phyloP scores from a whole-genome alignment of 1,284 basidiomycete species.

The Pulchroboletus neoregius region DNA sequence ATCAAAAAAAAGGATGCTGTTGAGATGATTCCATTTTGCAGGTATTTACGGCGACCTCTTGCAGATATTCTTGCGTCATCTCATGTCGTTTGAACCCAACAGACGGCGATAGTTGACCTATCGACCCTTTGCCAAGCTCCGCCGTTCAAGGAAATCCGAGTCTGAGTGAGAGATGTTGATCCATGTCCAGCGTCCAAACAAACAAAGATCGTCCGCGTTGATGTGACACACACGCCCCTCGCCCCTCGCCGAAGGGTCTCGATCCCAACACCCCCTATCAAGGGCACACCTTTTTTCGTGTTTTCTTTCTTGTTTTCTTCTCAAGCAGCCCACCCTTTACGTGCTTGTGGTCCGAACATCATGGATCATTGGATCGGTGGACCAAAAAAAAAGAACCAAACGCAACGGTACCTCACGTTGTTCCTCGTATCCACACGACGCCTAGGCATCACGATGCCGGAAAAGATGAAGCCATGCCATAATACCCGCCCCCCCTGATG shows the following conservation, averaged over 20 bases:
- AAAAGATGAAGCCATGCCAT: background rate
- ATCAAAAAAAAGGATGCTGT: too few species aligned
- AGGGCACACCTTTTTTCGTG: background rate
- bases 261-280: too few species aligned
- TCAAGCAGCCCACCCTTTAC: background rate
- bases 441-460: too few species aligned
- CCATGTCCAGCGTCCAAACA: too few species aligned
- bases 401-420: background rate
- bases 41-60: too few species aligned
- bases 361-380: background rate
- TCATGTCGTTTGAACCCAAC: background rate
- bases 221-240: too few species aligned
- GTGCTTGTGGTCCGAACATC: background rate
- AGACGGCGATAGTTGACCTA: background rate
- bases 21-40: too few species aligned
- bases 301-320: background rate
- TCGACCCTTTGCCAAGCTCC: background rate
- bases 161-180: too few species aligned
- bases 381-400: background rate
- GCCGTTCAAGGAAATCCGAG: background rate
- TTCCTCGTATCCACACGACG: background rate
- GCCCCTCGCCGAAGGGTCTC: too few species aligned
- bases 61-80: too few species aligned
- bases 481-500: background rate
- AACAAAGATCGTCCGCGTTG: background rate